Percentiles rank a stretch among this genome's conserved stretches.
Evolutionary conservation across 108 stramenopile genomes (phyloP).

Genomic region (Poteriospumella lacustris): DNA sequence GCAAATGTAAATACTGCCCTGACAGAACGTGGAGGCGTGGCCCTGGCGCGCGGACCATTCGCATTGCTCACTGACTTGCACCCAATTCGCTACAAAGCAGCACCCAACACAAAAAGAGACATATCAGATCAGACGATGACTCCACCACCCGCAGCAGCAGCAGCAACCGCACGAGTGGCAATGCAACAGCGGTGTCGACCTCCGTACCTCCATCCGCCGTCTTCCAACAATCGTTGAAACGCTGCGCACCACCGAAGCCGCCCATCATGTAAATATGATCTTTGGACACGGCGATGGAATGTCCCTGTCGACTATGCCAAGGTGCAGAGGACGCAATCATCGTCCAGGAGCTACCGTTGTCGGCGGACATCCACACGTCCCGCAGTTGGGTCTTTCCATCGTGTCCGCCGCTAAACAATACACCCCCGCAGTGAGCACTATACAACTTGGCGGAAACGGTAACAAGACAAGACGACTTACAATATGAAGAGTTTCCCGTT

Average conservation of each 20-base stretch:
- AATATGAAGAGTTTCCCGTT: slow-evolving; percentile 27
- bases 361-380: slow-evolving; percentile 2
- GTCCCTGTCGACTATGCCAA: not conserved
- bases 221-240: slow-evolving; percentile 40
- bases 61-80: not conserved
- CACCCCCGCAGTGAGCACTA: not conserved
- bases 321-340: not conserved
- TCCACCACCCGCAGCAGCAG: not conserved
- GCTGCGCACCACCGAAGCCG: slow-evolving; percentile 30
- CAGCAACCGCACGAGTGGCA: not conserved
- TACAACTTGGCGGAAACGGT: not conserved
- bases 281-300: not conserved
- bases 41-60: slow-evolving; percentile 36
- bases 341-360: not conserved
- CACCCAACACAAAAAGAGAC: slow-evolving; percentile 19
- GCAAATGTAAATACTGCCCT: not conserved
- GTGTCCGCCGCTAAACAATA: slow-evolving; percentile 1
- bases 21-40: slow-evolving; percentile 22
- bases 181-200: not conserved
- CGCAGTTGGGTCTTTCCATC: slow-evolving; percentile 12
- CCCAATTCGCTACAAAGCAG: slow-evolving; percentile 35
- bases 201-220: slow-evolving; percentile 28
- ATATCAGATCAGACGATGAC: slow-evolving; percentile 27
- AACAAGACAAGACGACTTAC: not conserved
- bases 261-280: slow-evolving; percentile 33